phyloP scores from a whole-genome alignment of 1,284 basidiomycete genomes.

The Tylopilus sp. region DNA sequence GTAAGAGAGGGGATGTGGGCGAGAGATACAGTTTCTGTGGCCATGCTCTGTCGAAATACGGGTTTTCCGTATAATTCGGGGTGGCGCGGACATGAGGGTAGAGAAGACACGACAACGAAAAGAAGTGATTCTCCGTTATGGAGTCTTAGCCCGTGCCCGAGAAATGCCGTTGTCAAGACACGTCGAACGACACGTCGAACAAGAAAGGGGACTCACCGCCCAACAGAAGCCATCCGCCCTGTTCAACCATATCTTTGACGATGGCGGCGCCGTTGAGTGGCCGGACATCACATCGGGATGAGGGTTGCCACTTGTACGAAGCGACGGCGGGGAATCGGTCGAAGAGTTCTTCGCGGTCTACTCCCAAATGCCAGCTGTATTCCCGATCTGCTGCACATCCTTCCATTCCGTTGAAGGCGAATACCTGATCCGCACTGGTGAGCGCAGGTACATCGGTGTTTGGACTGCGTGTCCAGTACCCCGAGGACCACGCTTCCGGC shows the following conservation, averaged over 20 bases:
- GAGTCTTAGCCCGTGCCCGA: constrained; percentile 44
- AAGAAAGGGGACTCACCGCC: constrained; percentile 48
- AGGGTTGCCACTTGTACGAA: constrained; percentile 52
- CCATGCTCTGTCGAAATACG: constrained; percentile 58
- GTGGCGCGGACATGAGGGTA: constrained; percentile 63
- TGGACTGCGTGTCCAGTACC: constrained; percentile 42
- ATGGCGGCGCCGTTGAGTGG: constrained; percentile 42
- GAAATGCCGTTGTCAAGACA: constrained; percentile 5
- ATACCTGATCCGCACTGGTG: constrained; percentile 40
- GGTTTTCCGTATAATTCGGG: constrained; percentile 52
- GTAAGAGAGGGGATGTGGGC: constrained; percentile 43
- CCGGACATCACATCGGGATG: constrained; percentile 39
- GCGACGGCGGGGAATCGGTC: constrained; percentile 50
- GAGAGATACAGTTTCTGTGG: constrained; percentile 60
- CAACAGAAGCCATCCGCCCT: constrained; percentile 64
- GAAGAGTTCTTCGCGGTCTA: constrained; percentile 45
- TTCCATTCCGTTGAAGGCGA: constrained; percentile 50
- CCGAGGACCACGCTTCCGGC: constrained; percentile 42
- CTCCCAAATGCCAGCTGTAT: constrained; percentile 57
- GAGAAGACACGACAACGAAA: constrained; percentile 61
- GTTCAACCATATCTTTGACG: constrained; percentile 54
- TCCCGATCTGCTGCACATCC: constrained; percentile 62
- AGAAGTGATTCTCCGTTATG: constrained; percentile 67
- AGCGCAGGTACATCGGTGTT: constrained; percentile 36
- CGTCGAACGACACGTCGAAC: background rate